Evolutionary conservation across 1,284 basidiomycete species (phyloP), one percentile per base, ranked within the genome.

Genomic region (Naganishia sp.): DNA sequence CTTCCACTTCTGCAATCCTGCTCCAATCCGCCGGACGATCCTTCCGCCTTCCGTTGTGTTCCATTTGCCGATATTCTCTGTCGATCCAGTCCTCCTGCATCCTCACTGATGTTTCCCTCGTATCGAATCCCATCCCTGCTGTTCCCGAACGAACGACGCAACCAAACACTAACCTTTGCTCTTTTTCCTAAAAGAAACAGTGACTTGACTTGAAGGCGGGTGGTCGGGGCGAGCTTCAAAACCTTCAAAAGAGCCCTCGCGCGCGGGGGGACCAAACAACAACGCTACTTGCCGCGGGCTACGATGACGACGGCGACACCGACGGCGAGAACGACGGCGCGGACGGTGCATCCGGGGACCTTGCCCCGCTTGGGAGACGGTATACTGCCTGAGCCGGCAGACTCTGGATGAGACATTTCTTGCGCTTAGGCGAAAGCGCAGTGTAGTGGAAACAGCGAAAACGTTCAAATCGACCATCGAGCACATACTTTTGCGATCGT

Each of bases 141-240:
- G 25, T 49, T 25, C 36, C 33, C 36, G 39, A 13, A 33, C 55
- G 36, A 13, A 33, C 55, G 36, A 16, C 11, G 15, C 33, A n/a
- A 46, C 23, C 33, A 10, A 33, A 36, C 49, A 63, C 53, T 53
- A 45, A 55, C 53, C 53, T 55, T 55, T 55, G 61, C 50, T 52
- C 60, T 63, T 53, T 33, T 61, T 31, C 55, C 28, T 48, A 42
- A 48, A 43, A 55, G 53, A 48, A 56, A 39, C 44, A 57, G 46
- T 25, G 54, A 28, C 53, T 61, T 61, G 57, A 61, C 57, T 61
- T 61, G 57, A 61, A 49, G 55, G 45, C 55, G 55, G 46, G 54
- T 39, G 44, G 54, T 46, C 44, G 63, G 53, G 54, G 54, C 48
- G 42, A 55, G n/a, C 36, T 39, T 39, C 55, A 44, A 43, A 36